Evolutionary conservation across 345 rosid genomes (phyloP).

Genomic region (Punica granatum): DNA sequence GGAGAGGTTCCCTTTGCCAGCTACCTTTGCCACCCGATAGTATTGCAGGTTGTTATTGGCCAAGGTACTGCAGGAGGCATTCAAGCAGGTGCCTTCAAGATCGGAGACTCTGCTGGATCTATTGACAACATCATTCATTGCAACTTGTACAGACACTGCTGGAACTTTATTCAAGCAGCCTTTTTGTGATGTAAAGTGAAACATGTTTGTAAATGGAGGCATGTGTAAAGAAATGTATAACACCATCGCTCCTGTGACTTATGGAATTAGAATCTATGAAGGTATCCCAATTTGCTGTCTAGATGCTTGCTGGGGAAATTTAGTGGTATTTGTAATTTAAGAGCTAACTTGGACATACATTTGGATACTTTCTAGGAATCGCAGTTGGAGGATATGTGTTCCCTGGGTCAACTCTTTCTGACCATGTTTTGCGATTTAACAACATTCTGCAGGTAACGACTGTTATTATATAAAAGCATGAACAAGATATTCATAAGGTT

Average conservation of each 20-base stretch:
- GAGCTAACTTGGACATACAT: constrained; percentile 1
- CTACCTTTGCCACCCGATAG: too few relatives aligned
- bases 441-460: constrained; percentile 82
- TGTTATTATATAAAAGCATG: neutral
- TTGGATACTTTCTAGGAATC: constrained; percentile 51
- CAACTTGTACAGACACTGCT: constrained; percentile 87
- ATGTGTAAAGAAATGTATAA: constrained; percentile 98
- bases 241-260: constrained; percentile 84
- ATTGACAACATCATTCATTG: constrained; percentile 82
- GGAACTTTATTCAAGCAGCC: constrained; percentile 24
- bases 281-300: constrained; percentile 26
- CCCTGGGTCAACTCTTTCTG: constrained; percentile 93
- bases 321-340: neutral
- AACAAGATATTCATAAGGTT: neutral
- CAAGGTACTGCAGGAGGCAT: constrained; percentile 98
- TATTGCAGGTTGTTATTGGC: constrained; percentile 88
- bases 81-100: constrained; percentile 98
- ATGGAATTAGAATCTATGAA: constrained; percentile 95
- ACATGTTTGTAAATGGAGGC: constrained; percentile 61
- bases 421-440: constrained; percentile 88
- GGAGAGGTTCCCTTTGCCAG: too few relatives aligned
- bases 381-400: constrained; percentile 99
- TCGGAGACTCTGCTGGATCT: constrained; percentile 99
- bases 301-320: neutral
- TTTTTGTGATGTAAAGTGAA: constrained; percentile 16